Percentiles rank a stretch among this genome's conserved stretches.
phyloP scores from a whole-genome alignment of 805 yeast species.

The Metschnikowia continentalis region DNA sequence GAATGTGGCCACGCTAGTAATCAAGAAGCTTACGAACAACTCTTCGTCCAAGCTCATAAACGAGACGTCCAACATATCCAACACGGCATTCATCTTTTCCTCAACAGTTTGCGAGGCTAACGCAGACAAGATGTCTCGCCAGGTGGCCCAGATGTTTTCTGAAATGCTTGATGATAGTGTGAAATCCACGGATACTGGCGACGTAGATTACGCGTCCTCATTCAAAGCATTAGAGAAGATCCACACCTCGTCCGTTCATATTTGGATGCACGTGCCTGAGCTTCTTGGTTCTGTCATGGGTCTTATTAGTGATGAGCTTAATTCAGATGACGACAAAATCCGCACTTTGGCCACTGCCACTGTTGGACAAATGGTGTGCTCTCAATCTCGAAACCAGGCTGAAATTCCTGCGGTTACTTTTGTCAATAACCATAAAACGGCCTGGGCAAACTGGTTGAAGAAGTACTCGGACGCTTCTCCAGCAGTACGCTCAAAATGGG shows the following conservation, averaged over 20 bases:
- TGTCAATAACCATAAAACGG: conserved; percentile 49
- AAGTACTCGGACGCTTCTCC: conserved; percentile 68
- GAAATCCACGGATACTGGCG: conserved; percentile 10
- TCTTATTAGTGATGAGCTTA: conserved; percentile 71
- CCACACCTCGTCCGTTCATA: conserved; percentile 57
- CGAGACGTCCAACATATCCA: conserved; percentile 29
- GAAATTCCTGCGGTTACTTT: conserved; percentile 52
- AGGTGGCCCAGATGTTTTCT: conserved; percentile 73
- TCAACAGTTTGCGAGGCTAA: conserved; percentile 65
- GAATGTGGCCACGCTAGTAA: conserved; percentile 54
- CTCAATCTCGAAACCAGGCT: conserved; percentile 26
- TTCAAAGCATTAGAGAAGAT: conserved; percentile 51
- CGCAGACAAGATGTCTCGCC: conserved; percentile 69
- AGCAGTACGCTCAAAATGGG: conserved; percentile 67
- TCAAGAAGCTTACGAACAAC: conserved; percentile 45
- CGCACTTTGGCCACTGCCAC: conserved; percentile 69
- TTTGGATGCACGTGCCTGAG: conserved; percentile 80
- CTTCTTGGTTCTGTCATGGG: conserved; percentile 71
- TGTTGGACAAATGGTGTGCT: conserved; percentile 57
- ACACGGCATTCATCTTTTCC: conserved; percentile 64
- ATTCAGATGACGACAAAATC: conserved; percentile 61
- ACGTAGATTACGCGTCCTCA: conserved; percentile 17
- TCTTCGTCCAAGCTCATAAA: conserved; percentile 29
- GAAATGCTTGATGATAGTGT: conserved; percentile 60
- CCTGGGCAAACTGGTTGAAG: conserved; percentile 70